Evolutionary conservation across 805 yeast genomes (phyloP), one percentile per base, ranked within the genome.

Genomic region (Huiozyma naganishii): DNA sequence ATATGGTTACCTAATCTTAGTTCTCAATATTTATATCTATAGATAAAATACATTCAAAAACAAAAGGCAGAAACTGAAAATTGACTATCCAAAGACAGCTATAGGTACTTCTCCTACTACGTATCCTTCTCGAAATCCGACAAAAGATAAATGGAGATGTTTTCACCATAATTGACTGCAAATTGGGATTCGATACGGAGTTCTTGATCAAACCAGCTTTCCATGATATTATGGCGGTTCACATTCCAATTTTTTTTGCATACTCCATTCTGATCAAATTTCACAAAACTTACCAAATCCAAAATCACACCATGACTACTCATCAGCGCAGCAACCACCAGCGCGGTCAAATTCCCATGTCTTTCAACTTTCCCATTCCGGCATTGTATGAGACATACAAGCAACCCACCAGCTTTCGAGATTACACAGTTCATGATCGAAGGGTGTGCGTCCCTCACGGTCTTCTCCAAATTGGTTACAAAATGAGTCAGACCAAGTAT

Each of bases 401-500:
- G 74, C 54, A 83, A 77, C 12, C 87, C 90, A 7, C 88, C 89
- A 35, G 89, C 80, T 57, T 84, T 88, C 62, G 87, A 81, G 1
- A 88, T 72, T 53, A 88, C 80, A 29, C 80, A 64, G n/a, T 59
- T 50, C 13, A 53, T 53, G 27, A 79, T 69, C n/a, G 67, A 62
- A 10, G 64, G 47, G 49, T 75, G 76, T 5, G 71, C 63, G 40
- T 68, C 57, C 58, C 78, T 79, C 40, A 89, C 69, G 44, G 92
- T 72, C 46, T 69, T 47, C 64, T 79, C 98, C 43, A 92, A 74
- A 61, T 92, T 98, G 27, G 70, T 65, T 1, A 94, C 94, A 69
- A 92, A 90, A 60, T 87, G 95, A 53, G 85, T 88, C 54, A 92
- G 67, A 0, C 99, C 99, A 68, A 85, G 71, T 3, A 83, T 80